Conservation (phyloP, 306 rosid genomes). For the Styphnolobium japonicum region DNA sequence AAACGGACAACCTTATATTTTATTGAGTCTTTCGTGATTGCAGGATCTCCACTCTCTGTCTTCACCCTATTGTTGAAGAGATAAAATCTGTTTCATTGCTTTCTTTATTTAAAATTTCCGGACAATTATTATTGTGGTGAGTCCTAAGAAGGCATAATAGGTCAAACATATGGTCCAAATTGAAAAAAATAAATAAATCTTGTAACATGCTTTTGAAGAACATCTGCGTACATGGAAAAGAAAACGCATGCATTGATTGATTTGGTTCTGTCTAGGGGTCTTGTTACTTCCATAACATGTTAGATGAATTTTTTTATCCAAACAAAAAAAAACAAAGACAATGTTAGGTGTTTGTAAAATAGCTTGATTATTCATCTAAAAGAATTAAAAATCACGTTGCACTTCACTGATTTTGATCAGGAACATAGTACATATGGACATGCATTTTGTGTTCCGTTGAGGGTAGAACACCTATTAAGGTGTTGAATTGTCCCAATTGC, state of each 20-base stretch:
- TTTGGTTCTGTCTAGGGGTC: neutral
- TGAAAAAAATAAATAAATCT: neutral
- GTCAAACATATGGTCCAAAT: neutral
- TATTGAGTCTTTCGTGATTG: neutral
- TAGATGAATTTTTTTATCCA: neutral
- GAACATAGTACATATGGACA: neutral
- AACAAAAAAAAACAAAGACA: neutral
- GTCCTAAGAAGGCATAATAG: neutral
- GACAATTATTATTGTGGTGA: neutral
- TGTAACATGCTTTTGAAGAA: neutral
- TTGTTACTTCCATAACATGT: neutral
- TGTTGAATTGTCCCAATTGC: neutral
- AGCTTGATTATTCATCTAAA: neutral
- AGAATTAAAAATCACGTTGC: neutral
- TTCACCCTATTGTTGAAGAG: neutral
- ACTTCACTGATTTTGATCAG: neutral
- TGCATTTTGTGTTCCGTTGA: neutral
- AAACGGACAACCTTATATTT: neutral
- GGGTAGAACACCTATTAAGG: neutral
- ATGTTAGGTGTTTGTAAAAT: neutral
- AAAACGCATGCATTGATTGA: neutral
- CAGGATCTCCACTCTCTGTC: neutral
- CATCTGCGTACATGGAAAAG: neutral
- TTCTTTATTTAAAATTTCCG: neutral
- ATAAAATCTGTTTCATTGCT: neutral